Percentiles rank a stretch among this genome's conserved stretches.
phyloP scores from a whole-genome alignment of 2,329 filamentous ascomycete species.

The Byssothecium circinans region DNA sequence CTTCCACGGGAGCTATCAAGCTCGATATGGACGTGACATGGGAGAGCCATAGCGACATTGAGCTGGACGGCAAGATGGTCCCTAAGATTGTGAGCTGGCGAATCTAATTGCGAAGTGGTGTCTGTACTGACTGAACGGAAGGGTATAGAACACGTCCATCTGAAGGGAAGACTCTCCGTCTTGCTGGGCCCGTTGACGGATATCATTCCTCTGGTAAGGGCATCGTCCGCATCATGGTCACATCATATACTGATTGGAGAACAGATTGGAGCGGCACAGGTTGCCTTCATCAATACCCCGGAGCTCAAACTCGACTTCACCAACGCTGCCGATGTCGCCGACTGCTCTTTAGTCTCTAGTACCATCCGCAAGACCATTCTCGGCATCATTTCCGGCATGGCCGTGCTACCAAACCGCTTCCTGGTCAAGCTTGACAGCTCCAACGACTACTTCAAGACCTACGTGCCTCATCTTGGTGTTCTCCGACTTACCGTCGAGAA shows the following conservation, averaged over 20 bases:
- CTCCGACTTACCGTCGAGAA: slow-evolving; percentile 50
- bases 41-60: slow-evolving; percentile 52
- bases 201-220: slow-evolving; percentile 49
- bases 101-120: not conserved
- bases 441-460: slow-evolving; percentile 54
- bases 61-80: slow-evolving; percentile 50
- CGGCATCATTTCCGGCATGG: slow-evolving; percentile 50
- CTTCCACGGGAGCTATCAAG: slow-evolving; percentile 50
- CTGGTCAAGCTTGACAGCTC: slow-evolving; percentile 52
- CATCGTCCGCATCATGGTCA: not conserved
- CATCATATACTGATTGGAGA: slow-evolving; percentile 9
- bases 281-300: slow-evolving; percentile 55
- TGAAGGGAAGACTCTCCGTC: slow-evolving; percentile 50
- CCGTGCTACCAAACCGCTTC: slow-evolving; percentile 54
- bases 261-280: slow-evolving; percentile 54
- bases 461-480: slow-evolving; percentile 48
- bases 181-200: slow-evolving; percentile 51
- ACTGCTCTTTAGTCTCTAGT: slow-evolving; percentile 46
- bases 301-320: slow-evolving; percentile 52
- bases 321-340: slow-evolving; percentile 50
- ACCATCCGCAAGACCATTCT: slow-evolving; percentile 51
- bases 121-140: slow-evolving; percentile 18
- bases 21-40: slow-evolving; percentile 53
- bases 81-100: slow-evolving; percentile 49
- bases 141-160: slow-evolving; percentile 51